Evolutionary conservation across 2,329 filamentous ascomycete genomes (phyloP), one percentile per base, ranked within the genome.

Genomic region (Trichoderma asperellum): DNA sequence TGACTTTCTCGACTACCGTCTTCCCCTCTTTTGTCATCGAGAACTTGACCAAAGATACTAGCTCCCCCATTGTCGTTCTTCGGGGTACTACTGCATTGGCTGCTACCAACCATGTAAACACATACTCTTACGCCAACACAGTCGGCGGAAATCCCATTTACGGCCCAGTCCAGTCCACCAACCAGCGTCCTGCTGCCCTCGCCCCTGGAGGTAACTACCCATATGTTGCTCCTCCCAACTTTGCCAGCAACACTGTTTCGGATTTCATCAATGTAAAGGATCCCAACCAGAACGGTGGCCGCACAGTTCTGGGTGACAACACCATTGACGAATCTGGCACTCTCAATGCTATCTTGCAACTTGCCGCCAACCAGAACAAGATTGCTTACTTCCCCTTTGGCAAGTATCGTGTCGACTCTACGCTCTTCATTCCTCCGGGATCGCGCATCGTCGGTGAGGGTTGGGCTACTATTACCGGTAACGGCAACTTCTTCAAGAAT

Each of bases 391-490:
- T 77, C 53, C 76, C 76, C 6, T 77, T 73, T 69, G 76, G 76
- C 43, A 72, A 72, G 52, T 77, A 77, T 56, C 70, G 72, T 1
- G 74, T 77, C 21, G 72, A 76, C 35, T 74, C 72, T 11, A 77
- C 75, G 7, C 70, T 77, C 1, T 65, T 72, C n/a, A 68, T 77
- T 16, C 76, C 76, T 6, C 63, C 72, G 4, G 83, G 84, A 14
- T 84, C 85, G 5, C 80, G 81, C 2, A 82, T 89, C 32, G 80
- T 87, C 11, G 88, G 88, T 24, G 85, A 89, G 75, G 82, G 82
- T 5, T 87, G 85, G 80, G 81, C 86, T 11, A 80, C 81, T 4
- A 84, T 85, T 74, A 83, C 80, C n/a, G 86, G 80, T 2, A 77
- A 76, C 4, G 86, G 87, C 12, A 62, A 70, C 49, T 74, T 68